Percentiles rank a stretch among this genome's conserved stretches.
Conservation (phyloP, 2,329 filamentous ascomycete genomes). For the Colletotrichum sp. region DNA sequence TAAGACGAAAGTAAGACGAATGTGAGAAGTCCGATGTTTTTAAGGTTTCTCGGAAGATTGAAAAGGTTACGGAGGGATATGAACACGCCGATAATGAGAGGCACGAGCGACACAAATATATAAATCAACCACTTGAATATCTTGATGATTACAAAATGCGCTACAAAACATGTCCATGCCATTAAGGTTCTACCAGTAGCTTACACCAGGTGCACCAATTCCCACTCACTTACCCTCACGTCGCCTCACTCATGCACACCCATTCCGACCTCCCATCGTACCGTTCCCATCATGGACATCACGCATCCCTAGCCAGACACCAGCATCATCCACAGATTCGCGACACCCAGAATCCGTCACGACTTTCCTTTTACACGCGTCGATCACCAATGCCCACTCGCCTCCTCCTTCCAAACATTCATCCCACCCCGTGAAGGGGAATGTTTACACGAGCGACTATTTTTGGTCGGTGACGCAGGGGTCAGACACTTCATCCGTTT, state of each 20-base stretch:
- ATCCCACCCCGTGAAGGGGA: not conserved
- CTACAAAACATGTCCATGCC: accelerated
- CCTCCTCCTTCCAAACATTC: not conserved
- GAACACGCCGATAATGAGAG: not conserved
- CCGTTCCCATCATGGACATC: not conserved
- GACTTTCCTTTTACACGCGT: not conserved
- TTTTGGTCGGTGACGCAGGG: not conserved
- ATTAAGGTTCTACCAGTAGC: not conserved
- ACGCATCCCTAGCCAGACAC: not conserved
- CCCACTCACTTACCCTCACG: not conserved
- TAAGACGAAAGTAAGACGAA: too few species aligned
- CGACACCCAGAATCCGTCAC: not conserved
- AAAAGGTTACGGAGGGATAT: not conserved
- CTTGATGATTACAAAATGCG: not conserved
- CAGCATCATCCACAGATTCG: not conserved
- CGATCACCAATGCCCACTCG: not conserved
- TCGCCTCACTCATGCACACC: not conserved
- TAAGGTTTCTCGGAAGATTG: not conserved
- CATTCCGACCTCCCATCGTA: not conserved
- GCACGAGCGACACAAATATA: accelerated
- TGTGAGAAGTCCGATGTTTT: not conserved
- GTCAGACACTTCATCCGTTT: not conserved
- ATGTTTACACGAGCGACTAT: not conserved
- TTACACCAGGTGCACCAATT: accelerated
- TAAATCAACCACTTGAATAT: not conserved